phyloP scores from a whole-genome alignment of 352 stramenopile species.

The Phytopythium chamaehyphon region DNA sequence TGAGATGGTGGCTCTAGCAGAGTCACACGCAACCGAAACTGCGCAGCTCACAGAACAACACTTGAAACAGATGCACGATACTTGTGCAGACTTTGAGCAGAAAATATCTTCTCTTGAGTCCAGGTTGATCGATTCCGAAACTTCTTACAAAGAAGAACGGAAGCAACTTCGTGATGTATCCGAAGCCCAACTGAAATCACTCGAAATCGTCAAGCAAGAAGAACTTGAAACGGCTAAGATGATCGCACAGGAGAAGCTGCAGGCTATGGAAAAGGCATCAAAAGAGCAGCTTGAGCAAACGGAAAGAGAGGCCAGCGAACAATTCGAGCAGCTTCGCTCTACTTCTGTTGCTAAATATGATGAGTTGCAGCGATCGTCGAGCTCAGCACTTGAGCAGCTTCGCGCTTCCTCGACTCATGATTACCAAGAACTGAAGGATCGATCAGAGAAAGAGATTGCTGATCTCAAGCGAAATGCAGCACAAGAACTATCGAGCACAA shows the following conservation, averaged over 20 bases:
- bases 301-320: conserved; percentile 6
- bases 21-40: conserved; percentile 31
- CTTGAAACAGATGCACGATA: conserved; percentile 14
- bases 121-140: conserved; percentile 23
- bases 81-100: conserved; percentile 19
- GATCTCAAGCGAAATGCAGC: conserved; percentile 15
- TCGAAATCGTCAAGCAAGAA: conserved; percentile 15
- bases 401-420: conserved; percentile 8
- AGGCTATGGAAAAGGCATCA: conserved; percentile 15
- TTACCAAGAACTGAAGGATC: conserved; percentile 20
- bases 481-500: conserved; percentile 11
- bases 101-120: conserved; percentile 27
- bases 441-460: conserved; percentile 16
- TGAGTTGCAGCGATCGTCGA: conserved; percentile 3
- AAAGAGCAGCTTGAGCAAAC: conserved; percentile 10
- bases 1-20: conserved; percentile 35
- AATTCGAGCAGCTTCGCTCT: conserved; percentile 19
- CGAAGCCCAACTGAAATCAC: conserved; percentile 12
- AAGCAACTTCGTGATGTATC: conserved; percentile 27
- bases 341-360: neutral
- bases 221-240: conserved; percentile 15
- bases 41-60: conserved; percentile 21
- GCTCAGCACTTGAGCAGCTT: conserved; percentile 18
- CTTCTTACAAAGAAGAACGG: conserved; percentile 28
- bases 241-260: conserved; percentile 19